These are phyloP conservation scores for Piper longum DNA, from an alignment of 164 flowering plant genomes.

Conservation along the genomic window DNA sequence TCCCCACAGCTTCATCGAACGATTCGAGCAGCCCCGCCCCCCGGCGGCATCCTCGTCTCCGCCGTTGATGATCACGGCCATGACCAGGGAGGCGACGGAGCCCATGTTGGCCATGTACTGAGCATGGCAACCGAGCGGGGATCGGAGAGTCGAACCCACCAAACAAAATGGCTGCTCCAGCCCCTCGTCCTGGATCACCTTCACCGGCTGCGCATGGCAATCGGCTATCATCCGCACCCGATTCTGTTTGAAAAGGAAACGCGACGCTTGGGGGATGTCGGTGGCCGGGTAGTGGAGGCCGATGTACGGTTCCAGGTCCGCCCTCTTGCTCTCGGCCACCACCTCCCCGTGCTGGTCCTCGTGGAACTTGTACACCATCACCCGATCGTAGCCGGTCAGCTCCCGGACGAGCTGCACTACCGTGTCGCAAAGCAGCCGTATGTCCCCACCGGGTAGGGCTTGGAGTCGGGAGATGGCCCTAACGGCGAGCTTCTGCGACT, in stretches of 20 bases:
- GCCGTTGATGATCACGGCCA: conserved; percentile 40
- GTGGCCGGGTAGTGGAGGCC: conserved; percentile 71
- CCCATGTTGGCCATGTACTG: conserved; percentile 72
- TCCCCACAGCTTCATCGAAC: conserved; percentile 55
- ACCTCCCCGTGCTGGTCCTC: conserved; percentile 88
- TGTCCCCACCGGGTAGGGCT: conserved; percentile 51
- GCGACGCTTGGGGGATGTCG: conserved; percentile 67
- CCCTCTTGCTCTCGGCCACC: conserved; percentile 45
- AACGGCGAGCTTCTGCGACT: conserved; percentile 64
- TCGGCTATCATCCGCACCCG: conserved; percentile 60
- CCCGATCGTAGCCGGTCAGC: conserved; percentile 73
- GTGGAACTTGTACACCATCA: conserved; percentile 73
- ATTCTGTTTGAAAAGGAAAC: conserved; percentile 64
- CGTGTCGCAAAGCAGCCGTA: conserved; percentile 40
- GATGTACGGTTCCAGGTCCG: conserved; percentile 58
- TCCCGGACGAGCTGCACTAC: conserved; percentile 48
- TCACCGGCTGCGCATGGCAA: conserved; percentile 35
- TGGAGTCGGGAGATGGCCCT: conserved; percentile 58
- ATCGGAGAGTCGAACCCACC: conserved; percentile 45
- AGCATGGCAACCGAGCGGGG: conserved; percentile 54
- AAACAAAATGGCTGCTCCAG: conserved; percentile 35
- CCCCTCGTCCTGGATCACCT: conserved; percentile 33
- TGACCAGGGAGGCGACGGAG: conserved; percentile 43
- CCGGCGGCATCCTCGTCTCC: conserved; percentile 10
- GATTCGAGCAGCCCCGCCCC: too few species aligned